Evolutionary conservation across 257 asterid genomes (phyloP).

Genomic region (Anisodus acutangulus): DNA sequence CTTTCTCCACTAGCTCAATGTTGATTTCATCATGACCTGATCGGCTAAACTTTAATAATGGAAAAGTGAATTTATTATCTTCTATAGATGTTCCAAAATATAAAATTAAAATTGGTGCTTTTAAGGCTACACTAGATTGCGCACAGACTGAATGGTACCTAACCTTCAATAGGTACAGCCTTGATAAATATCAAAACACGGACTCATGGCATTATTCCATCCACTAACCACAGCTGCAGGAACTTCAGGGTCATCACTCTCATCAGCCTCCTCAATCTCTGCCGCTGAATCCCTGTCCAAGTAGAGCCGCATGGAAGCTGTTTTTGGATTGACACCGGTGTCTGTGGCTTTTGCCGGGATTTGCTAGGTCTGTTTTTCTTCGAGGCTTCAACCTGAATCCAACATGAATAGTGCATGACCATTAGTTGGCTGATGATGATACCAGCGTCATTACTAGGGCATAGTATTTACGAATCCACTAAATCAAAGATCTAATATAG

Average conservation of each 20-base stretch:
- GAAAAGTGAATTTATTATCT: background rate
- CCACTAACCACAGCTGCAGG: background rate
- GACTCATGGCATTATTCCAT: background rate
- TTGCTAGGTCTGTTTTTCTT: conserved; percentile 50
- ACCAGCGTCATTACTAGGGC: background rate
- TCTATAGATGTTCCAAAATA: background rate
- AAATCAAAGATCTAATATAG: background rate
- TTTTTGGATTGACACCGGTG: conserved; percentile 69
- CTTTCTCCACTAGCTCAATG: background rate
- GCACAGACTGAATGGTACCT: background rate
- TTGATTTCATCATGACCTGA: background rate
- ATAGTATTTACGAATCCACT: background rate
- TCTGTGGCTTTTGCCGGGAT: conserved; percentile 78
- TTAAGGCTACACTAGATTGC: background rate
- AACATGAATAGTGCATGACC: background rate
- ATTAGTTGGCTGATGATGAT: conserved; percentile 1
- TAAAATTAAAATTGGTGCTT: background rate
- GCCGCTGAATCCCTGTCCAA: conserved; percentile 90
- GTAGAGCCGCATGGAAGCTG: conserved; percentile 78
- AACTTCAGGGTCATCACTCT: conserved; percentile 15
- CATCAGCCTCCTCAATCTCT: conserved; percentile 59
- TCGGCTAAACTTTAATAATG: background rate
- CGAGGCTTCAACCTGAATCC: conserved; percentile 50
- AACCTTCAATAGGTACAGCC: background rate
- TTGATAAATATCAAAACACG: background rate